Percentiles rank a stretch among this genome's conserved stretches.
Evolutionary conservation across 2,329 filamentous ascomycete genomes (phyloP).

Genomic region (Trichoderma cornu-damae): DNA sequence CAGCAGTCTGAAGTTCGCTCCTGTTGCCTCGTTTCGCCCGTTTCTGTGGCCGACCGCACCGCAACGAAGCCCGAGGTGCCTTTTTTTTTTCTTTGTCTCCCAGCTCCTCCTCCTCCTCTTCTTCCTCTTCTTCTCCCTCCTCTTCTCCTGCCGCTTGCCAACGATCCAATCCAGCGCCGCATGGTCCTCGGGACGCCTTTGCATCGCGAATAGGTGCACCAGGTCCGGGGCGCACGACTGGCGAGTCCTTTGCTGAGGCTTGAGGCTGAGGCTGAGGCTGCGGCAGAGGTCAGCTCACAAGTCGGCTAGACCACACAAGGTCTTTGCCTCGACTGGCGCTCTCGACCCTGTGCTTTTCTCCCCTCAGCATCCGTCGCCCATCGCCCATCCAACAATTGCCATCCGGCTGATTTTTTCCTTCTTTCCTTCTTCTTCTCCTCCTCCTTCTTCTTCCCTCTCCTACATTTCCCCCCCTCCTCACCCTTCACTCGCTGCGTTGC

Average conservation of each 20-base stretch:
- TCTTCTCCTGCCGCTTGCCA: neutral
- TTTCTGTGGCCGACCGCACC: constrained; percentile 5
- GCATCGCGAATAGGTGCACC: neutral
- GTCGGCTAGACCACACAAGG: neutral
- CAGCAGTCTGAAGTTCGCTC: constrained; percentile 12
- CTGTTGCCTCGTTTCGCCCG: neutral
- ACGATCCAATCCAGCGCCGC: neutral
- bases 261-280: neutral
- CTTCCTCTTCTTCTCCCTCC: constrained; percentile 3
- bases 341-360: neutral
- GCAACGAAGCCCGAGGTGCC: constrained; percentile 3
- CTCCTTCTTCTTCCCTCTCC: neutral
- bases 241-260: neutral
- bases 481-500: neutral
- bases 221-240: neutral
- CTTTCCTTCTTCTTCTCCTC: neutral
- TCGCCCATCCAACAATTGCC: neutral
- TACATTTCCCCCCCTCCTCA: neutral
- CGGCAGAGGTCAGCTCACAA: neutral
- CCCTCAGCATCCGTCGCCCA: no score
- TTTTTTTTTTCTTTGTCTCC: no score
- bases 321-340: neutral
- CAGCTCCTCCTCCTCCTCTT: constrained; percentile 8
- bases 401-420: neutral
- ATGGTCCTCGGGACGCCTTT: neutral